Conservation (phyloP, 73 alveolate species). For the Paramecium pentaurelia region DNA sequence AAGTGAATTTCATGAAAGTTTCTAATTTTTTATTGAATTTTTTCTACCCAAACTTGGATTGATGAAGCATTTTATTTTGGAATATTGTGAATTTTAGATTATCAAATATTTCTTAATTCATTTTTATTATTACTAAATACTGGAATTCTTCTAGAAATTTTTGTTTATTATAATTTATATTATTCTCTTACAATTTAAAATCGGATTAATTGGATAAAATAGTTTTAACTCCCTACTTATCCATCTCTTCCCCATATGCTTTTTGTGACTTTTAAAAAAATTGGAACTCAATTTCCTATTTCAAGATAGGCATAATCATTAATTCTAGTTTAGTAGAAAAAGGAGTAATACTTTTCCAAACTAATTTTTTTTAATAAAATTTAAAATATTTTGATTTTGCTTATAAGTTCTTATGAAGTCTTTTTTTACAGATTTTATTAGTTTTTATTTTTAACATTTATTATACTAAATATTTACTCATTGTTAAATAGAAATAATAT, state of each 20-base stretch:
- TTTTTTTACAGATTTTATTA: too few relatives aligned
- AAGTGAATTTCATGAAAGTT: neutral
- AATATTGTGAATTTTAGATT: neutral
- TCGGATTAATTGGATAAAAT: neutral
- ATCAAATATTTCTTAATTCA: neutral
- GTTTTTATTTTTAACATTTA: too few relatives aligned
- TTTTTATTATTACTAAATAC: neutral
- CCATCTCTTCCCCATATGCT: constrained; percentile 47
- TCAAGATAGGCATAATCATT: constrained; percentile 17
- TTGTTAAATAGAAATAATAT: too few relatives aligned
- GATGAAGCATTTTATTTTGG: constrained; percentile 17
- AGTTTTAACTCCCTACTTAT: neutral
- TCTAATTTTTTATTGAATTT: neutral
- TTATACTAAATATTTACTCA: too few relatives aligned
- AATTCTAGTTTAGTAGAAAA: constrained; percentile 49
- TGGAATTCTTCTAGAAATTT: neutral
- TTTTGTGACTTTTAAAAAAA: constrained; percentile 11
- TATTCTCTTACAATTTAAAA: neutral
- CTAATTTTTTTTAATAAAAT: neutral
- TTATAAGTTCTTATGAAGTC: too few relatives aligned
- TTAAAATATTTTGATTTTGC: neutral
- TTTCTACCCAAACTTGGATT: neutral
- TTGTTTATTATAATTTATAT: neutral
- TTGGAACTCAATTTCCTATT: constrained; percentile 45
- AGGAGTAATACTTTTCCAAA: constrained; percentile 21